Conservation (phyloP, 1,139 yeast species). For the Zygotorulaspora mrakii region DNA sequence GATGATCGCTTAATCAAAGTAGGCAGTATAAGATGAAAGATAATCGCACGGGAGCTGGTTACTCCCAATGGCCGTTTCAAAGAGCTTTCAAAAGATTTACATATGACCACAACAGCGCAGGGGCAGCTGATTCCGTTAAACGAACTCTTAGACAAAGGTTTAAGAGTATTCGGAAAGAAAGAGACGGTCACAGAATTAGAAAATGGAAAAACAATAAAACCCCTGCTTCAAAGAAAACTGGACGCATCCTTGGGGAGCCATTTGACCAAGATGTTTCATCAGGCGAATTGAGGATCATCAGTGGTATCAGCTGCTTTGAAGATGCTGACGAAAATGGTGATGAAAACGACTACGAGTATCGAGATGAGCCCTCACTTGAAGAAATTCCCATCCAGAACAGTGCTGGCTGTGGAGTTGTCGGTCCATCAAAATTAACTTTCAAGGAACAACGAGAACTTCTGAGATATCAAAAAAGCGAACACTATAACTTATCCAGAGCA, state of each 20-base stretch:
- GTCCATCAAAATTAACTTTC: background rate
- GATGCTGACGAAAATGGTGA: background rate
- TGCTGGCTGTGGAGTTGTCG: background rate
- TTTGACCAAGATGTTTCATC: background rate
- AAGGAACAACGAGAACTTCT: background rate
- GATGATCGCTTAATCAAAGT: too few species aligned
- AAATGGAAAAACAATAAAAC: conserved; percentile 11
- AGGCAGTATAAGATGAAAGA: too few species aligned
- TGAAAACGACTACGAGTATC: conserved; percentile 2
- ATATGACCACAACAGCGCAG: background rate
- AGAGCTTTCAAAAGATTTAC: background rate
- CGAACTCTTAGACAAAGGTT: background rate
- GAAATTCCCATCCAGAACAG: background rate
- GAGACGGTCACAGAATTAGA: conserved; percentile 9
- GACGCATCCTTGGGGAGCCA: background rate
- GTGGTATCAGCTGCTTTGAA: background rate
- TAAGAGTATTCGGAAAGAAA: background rate
- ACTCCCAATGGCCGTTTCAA: background rate
- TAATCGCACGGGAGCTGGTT: background rate
- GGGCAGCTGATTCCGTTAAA: background rate
- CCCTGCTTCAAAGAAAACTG: background rate
- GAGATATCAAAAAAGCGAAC: background rate
- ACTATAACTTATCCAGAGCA: background rate
- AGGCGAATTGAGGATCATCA: background rate
- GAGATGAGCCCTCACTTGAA: conserved; percentile 8